A percentile compares a stretch with the other conserved stretches of the same genome.
Evolutionary conservation across 805 yeast genomes (phyloP).

Genomic region (Blastobotrys terrestris): DNA sequence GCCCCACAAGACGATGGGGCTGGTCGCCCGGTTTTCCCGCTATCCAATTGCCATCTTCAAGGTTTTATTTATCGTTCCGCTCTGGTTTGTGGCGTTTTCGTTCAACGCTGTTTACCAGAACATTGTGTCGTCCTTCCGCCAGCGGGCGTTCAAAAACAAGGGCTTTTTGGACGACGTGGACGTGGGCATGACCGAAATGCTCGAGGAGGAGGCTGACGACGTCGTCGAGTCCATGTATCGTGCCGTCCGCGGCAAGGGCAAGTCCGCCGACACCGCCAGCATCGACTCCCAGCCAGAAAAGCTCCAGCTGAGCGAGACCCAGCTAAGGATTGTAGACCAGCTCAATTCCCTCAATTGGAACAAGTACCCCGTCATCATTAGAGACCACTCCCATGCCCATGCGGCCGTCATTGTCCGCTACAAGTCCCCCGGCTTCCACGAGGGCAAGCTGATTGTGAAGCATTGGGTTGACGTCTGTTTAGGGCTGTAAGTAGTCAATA

Average conservation of each 20-base stretch:
- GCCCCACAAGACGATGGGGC: background rate
- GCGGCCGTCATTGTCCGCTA: conserved; percentile 76
- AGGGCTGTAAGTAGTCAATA: background rate
- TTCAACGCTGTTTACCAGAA: conserved; percentile 39
- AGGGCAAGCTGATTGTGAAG: conserved; percentile 60
- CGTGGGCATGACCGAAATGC: conserved; percentile 31
- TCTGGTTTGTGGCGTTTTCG: conserved; percentile 56
- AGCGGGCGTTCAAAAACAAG: conserved; percentile 9
- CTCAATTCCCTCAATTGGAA: conserved; percentile 61
- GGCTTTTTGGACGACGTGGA: conserved; percentile 9
- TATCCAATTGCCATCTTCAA: conserved; percentile 45
- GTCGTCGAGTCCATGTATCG: conserved; percentile 43
- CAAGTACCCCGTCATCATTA: conserved; percentile 65
- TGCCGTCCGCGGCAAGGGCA: conserved; percentile 10
- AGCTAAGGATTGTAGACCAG: conserved; percentile 46
- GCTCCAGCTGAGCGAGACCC: conserved; percentile 24
- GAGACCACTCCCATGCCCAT: conserved; percentile 62
- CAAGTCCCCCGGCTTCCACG: conserved; percentile 47
- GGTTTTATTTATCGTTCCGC: conserved; percentile 50
- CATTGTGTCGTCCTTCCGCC: conserved; percentile 36
- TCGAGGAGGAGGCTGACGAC: conserved; percentile 57
- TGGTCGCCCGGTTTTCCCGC: conserved; percentile 10
- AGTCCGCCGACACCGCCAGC: conserved; percentile 1
- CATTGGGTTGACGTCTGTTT: conserved; percentile 47
- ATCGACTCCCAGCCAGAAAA: conserved; percentile 3